Conservation (phyloP, 1,284 basidiomycete genomes). For the Takashimella tepidaria region DNA sequence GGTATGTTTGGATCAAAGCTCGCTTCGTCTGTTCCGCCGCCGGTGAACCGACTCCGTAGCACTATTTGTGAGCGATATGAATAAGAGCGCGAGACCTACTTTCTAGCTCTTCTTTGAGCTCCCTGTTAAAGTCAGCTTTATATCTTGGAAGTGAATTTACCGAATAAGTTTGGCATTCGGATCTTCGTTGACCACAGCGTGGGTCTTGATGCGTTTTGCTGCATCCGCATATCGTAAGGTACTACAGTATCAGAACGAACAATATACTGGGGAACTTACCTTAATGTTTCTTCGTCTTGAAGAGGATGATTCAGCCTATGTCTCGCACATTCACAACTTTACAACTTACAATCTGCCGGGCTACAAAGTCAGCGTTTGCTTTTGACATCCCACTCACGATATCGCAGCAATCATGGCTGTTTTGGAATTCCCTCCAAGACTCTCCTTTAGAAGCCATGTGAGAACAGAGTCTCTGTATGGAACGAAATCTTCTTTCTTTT, state of each 20-base stretch:
- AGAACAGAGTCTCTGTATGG: constrained; percentile 93
- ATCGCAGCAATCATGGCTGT: constrained; percentile 90
- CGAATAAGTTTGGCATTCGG: constrained; percentile 92
- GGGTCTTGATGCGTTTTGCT: constrained; percentile 99
- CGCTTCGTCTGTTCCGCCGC: constrained; percentile 61
- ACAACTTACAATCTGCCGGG: constrained; percentile 64
- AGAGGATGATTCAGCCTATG: constrained; percentile 2
- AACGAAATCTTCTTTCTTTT: constrained; percentile 83
- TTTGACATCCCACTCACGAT: constrained; percentile 48
- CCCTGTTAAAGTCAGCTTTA: constrained; percentile 74
- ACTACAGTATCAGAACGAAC: constrained; percentile 20
- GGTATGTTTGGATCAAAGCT: constrained; percentile 84
- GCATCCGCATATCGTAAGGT: constrained; percentile 82
- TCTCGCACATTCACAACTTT: neutral
- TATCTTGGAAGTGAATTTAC: constrained; percentile 7
- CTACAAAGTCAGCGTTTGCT: constrained; percentile 11
- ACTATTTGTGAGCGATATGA: constrained; percentile 15
- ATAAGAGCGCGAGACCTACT: constrained; percentile 52
- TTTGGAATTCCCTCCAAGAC: constrained; percentile 89
- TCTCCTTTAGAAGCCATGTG: constrained; percentile 97
- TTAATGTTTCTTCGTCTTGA: constrained; percentile 85
- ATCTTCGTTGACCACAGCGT: constrained; percentile 98
- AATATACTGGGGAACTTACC: constrained; percentile 54
- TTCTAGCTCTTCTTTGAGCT: constrained; percentile 96
- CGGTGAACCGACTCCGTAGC: constrained; percentile 39